phyloP scores from a whole-genome alignment of 371 early-diverging fungal species.

The Rhizomucor miehei region DNA sequence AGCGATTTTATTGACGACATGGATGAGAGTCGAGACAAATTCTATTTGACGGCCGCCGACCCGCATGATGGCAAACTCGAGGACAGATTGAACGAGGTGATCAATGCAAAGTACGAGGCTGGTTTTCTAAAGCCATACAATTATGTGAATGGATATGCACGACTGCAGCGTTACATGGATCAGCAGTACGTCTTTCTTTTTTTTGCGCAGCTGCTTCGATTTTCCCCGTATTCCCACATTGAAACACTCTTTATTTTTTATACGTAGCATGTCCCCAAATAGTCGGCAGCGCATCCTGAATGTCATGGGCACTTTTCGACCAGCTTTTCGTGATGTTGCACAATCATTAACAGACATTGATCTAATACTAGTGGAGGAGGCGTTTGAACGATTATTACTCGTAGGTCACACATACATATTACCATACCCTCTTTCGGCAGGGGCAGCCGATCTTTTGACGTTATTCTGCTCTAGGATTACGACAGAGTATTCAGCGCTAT shows the following conservation, averaged over 20 bases:
- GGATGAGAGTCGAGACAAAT: slow-evolving; percentile 58
- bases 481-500: slow-evolving; percentile 90
- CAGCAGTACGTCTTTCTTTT: slow-evolving; percentile 50
- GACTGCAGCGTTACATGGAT: slow-evolving; percentile 90
- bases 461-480: slow-evolving; percentile 61
- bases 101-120: slow-evolving; percentile 92
- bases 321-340: slow-evolving; percentile 82
- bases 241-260: background rate
- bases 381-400: slow-evolving; percentile 87
- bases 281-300: slow-evolving; percentile 77
- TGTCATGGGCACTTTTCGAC: slow-evolving; percentile 86
- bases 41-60: slow-evolving; percentile 87
- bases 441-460: background rate
- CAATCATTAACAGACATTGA: slow-evolving; percentile 90
- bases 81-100: slow-evolving; percentile 84
- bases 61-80: slow-evolving; percentile 80
- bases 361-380: slow-evolving; percentile 88
- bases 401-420: slow-evolving; percentile 36
- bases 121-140: slow-evolving; percentile 93
- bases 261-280: slow-evolving; percentile 64
- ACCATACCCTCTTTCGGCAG: background rate
- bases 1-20: background rate
- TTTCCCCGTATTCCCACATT: background rate
- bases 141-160: slow-evolving; percentile 89
- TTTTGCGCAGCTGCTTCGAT: background rate